Percentiles rank a stretch among this genome's conserved stretches.
Conservation (phyloP, 768 basidiomycete genomes). For the Leccinum boreale region DNA sequence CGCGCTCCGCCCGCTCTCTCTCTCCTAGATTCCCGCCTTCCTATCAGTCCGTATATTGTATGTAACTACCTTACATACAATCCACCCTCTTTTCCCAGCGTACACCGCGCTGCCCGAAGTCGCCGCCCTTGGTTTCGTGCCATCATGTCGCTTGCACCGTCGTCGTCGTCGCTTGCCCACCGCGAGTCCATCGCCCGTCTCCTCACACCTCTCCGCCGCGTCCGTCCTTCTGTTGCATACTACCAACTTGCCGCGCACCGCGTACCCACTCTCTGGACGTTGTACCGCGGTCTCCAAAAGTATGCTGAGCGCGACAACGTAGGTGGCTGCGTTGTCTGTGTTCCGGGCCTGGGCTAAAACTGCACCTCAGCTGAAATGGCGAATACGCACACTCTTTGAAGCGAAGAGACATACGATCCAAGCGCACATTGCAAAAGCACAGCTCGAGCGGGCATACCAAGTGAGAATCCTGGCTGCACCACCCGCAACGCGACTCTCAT, state of each 20-base stretch:
- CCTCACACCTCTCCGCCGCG: conserved; percentile 55
- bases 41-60: too few relatives aligned
- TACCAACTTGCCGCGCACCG: conserved; percentile 69
- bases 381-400: conserved; percentile 53
- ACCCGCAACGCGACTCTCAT: neutral
- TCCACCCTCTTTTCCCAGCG: too few relatives aligned
- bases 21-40: too few relatives aligned
- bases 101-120: too few relatives aligned
- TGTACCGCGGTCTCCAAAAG: conserved; percentile 70
- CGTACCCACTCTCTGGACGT: conserved; percentile 69
- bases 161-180: conserved; percentile 40
- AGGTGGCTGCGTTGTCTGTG: neutral
- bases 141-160: conserved; percentile 17
- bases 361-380: conserved; percentile 50
- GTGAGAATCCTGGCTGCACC: conserved; percentile 34
- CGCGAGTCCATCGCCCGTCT: conserved; percentile 51
- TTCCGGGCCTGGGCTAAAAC: neutral
- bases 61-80: too few relatives aligned
- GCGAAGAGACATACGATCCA: conserved; percentile 52
- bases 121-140: neutral
- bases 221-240: conserved; percentile 62
- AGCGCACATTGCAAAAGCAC: conserved; percentile 42
- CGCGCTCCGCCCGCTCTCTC: too few relatives aligned
- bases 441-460: conserved; percentile 54
- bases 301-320: conserved; percentile 56